A percentile compares a stretch with the other conserved stretches of the same genome.
Evolutionary conservation across 139 green algal genomes (phyloP).

Genomic region (Ostreobium quekettii): DNA sequence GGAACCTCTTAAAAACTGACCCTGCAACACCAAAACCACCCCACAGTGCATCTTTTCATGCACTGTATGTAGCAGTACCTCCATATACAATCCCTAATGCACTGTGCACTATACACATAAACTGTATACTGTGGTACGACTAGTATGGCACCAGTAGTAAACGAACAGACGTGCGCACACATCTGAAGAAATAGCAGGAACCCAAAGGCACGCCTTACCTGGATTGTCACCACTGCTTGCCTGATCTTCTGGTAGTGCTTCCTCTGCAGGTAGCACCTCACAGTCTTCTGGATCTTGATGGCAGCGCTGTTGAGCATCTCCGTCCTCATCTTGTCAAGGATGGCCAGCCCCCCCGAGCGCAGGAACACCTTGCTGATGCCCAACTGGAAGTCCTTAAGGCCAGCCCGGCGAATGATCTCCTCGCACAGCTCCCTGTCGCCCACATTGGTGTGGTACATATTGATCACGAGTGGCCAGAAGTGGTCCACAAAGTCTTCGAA

Average conservation of each 20-base stretch:
- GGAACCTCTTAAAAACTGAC: background rate
- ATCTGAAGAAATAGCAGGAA: too few relatives aligned
- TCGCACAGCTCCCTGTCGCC: slow-evolving; percentile 44
- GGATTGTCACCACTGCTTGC: slow-evolving; percentile 26
- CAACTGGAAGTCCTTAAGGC: slow-evolving; percentile 58
- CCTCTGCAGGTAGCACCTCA: slow-evolving; percentile 49
- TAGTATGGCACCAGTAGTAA: too few relatives aligned
- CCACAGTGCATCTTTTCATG: background rate
- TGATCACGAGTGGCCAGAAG: slow-evolving; percentile 78
- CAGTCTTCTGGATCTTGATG: slow-evolving; percentile 59
- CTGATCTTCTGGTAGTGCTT: slow-evolving; percentile 23
- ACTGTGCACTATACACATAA: too few relatives aligned
- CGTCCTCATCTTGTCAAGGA: slow-evolving; percentile 82
- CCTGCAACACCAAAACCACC: background rate
- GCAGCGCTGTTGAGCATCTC: slow-evolving; percentile 76
- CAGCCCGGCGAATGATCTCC: slow-evolving; percentile 30
- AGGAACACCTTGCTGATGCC: slow-evolving; percentile 83
- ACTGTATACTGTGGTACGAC: too few relatives aligned
- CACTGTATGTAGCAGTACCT: too few relatives aligned
- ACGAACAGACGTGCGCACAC: too few relatives aligned
- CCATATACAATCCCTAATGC: too few relatives aligned
- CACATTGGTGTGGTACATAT: slow-evolving; percentile 37
- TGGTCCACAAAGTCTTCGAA: slow-evolving; percentile 91
- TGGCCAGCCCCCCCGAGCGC: slow-evolving; percentile 81
- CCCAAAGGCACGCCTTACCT: slow-evolving; percentile 25